phyloP scores from a whole-genome alignment of 179 eudicot species.

The Sideroxylon spinosum region DNA sequence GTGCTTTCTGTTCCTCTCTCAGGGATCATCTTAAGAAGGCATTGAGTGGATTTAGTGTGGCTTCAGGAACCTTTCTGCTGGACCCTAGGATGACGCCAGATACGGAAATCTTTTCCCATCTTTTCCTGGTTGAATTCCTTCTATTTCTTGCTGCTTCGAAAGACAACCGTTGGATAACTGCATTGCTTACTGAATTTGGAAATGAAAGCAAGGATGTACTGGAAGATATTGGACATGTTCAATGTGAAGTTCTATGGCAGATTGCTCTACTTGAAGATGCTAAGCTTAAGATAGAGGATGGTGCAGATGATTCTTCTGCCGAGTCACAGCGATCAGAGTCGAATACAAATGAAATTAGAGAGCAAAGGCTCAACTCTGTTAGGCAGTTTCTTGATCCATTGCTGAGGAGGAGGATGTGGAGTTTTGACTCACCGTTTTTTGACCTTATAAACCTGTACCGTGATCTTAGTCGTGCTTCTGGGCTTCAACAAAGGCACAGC shows the following conservation, averaged over 20 bases:
- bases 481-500: conserved; percentile 53
- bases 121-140: conserved; percentile 84
- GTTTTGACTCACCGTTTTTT: conserved; percentile 89
- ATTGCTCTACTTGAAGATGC: conserved; percentile 83
- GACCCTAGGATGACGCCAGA: conserved; percentile 63
- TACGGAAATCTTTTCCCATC: conserved; percentile 58
- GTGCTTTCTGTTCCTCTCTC: conserved; percentile 80
- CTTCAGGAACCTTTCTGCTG: conserved; percentile 71
- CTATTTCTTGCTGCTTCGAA: conserved; percentile 95
- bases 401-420: conserved; percentile 88
- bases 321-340: conserved; percentile 46
- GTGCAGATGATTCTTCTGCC: conserved; percentile 38
- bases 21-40: conserved; percentile 75
- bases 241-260: conserved; percentile 92
- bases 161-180: conserved; percentile 88
- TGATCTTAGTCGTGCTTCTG: conserved; percentile 76
- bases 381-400: conserved; percentile 92
- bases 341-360: conserved; percentile 52
- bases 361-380: conserved; percentile 75
- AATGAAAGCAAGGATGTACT: conserved; percentile 80
- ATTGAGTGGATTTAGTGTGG: conserved; percentile 48
- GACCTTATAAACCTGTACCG: conserved; percentile 84
- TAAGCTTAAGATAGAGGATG: conserved; percentile 54
- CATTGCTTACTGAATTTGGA: conserved; percentile 89
- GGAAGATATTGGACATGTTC: conserved; percentile 84